Evolutionary conservation across 2,329 filamentous ascomycete species (phyloP), one percentile per base, ranked within the genome.

Genomic region (Penicillium rolfsii): DNA sequence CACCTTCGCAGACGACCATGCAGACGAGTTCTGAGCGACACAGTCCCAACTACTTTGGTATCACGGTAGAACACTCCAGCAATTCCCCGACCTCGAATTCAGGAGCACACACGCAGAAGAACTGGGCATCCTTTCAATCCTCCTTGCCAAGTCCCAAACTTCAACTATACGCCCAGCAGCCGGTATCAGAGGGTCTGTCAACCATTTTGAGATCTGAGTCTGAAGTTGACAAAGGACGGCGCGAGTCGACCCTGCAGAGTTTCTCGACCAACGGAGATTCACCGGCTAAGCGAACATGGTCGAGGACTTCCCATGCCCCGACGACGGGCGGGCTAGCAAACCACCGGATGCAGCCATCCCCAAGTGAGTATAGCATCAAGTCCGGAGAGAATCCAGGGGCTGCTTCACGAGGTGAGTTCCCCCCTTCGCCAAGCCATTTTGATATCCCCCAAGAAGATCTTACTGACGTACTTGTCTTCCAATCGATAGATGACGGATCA

Each of bases 21-120:
- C 65, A 62, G 5, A 59, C 68, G 26, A 65, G 55, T 22, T 36
- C 66, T 9, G 73, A 74, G 26, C 61, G 60, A 22, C 75, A 83
- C 26, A 94, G 91, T 73, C 91, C 92, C 12, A 96, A 93, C 74
- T 97, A 97, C 77, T 97, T 97, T 74, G 91, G 90, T 58, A 85
- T 96, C 61, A 81, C 87, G 33, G 79, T 91, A 64, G 88, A 92
- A 46, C 71, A 67, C 60, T 75, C 85, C 22, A 81, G 78, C 58
- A 87, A 91, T 63, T 81, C 84, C 26, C 84, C 87, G 63, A 87
- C 89, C 56, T 89, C 88, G 2, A 80, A 78, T 63, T 77, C 79
- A 26, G 85, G 83, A 4, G 82, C 82, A 36, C 81, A 90, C 63
- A 83, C 87, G 1, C 86, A 86, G 59, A 86, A 87, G 65, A 91